Conservation (phyloP, 2,329 filamentous ascomycete genomes). For the Trichoderma endophyticum region DNA sequence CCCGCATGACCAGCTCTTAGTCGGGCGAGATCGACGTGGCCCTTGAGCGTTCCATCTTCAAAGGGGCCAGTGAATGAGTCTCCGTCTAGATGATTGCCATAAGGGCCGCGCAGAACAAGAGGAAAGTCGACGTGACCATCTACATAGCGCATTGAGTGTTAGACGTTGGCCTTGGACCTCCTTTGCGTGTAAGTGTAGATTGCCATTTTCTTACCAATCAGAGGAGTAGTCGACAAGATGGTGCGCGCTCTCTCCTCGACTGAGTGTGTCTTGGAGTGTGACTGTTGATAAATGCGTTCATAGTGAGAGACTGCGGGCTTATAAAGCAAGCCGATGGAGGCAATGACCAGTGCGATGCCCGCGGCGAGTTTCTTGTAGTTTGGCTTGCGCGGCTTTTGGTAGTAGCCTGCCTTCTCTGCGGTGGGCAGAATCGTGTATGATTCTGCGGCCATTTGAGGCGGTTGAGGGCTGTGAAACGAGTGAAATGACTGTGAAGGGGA, state of each 20-base stretch:
- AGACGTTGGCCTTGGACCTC: too few species aligned
- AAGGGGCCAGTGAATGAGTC: constrained; percentile 72
- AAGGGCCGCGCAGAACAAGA: constrained; percentile 63
- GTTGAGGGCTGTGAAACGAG: background rate
- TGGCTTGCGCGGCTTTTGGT: constrained; percentile 21
- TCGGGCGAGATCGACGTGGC: constrained; percentile 77
- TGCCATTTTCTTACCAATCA: constrained; percentile 43
- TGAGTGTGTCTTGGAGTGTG: constrained; percentile 30
- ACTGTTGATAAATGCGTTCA: constrained; percentile 25
- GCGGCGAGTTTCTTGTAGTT: constrained; percentile 26
- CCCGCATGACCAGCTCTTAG: constrained; percentile 69
- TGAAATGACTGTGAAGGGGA: background rate
- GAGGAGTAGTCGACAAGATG: constrained; percentile 45
- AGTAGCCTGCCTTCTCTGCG: background rate
- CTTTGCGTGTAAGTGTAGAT: background rate
- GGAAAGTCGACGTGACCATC: constrained; percentile 91
- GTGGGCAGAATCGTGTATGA: constrained; percentile 6
- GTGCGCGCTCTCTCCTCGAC: constrained; percentile 45
- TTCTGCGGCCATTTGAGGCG: background rate
- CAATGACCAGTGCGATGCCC: constrained; percentile 26
- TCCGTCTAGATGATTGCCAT: constrained; percentile 74
- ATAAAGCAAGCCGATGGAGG: constrained; percentile 29
- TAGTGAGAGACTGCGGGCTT: constrained; percentile 27
- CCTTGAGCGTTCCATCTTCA: constrained; percentile 61
- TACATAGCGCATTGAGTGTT: constrained; percentile 32